Percentiles rank a stretch among this genome's conserved stretches.
Evolutionary conservation across 1,284 basidiomycete species (phyloP).

Genomic region (Ganoderma resinaceum): DNA sequence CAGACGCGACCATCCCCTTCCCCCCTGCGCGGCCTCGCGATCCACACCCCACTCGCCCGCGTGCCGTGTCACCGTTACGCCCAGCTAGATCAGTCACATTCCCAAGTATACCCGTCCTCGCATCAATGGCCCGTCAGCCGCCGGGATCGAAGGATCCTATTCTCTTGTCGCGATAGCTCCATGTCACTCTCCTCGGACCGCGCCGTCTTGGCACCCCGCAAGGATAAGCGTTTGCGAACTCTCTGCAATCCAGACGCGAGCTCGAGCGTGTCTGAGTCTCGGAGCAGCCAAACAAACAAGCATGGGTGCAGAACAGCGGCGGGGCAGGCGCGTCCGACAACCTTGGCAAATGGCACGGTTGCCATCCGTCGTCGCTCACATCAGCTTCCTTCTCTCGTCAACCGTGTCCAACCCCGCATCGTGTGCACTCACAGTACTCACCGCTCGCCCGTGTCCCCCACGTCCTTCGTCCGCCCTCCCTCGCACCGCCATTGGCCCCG

Average conservation of each 20-base stretch:
- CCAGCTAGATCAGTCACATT: slow-evolving; percentile 15
- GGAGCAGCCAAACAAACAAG: too few relatives aligned
- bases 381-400: slow-evolving; percentile 33
- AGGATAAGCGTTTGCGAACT: neutral
- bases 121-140: slow-evolving; percentile 12
- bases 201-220: neutral
- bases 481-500: slow-evolving; percentile 19
- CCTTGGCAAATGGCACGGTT: slow-evolving; percentile 32
- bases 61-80: neutral
- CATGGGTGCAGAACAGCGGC: slow-evolving; percentile 5
- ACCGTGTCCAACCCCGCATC: slow-evolving; percentile 23
- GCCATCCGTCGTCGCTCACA: slow-evolving; percentile 25
- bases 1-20: neutral
- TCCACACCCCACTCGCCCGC: neutral
- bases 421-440: slow-evolving; percentile 20
- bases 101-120: slow-evolving; percentile 24
- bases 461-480: slow-evolving; percentile 3
- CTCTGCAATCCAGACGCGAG: neutral
- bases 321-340: neutral
- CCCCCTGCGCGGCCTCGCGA: slow-evolving; percentile 1
- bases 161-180: neutral
- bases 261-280: slow-evolving; percentile 15
- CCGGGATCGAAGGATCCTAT: neutral
- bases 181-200: neutral
- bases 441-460: slow-evolving; percentile 10